Evolutionary conservation across 768 basidiomycete species (phyloP).

Genomic region (Leccinellum luteum): DNA sequence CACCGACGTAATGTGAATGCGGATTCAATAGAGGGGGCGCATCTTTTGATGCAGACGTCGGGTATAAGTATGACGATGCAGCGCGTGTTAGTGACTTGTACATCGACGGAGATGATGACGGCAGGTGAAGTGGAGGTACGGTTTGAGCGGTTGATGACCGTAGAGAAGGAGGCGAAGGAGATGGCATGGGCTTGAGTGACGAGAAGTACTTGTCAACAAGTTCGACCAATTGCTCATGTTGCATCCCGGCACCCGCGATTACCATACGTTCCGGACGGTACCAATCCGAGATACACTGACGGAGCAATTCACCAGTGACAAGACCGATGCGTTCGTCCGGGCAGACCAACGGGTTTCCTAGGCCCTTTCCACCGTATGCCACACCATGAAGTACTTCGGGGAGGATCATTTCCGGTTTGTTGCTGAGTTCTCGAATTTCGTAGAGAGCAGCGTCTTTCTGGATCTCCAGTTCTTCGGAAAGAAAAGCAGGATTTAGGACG

Average conservation of each 20-base stretch:
- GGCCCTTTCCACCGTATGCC: conserved; percentile 71
- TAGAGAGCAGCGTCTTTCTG: conserved; percentile 88
- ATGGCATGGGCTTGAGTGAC: conserved; percentile 44
- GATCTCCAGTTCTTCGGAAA: conserved; percentile 72
- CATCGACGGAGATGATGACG: conserved; percentile 49
- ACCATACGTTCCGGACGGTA: conserved; percentile 95
- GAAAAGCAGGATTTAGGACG: conserved; percentile 72
- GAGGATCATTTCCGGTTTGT: conserved; percentile 90
- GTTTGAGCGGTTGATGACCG: conserved; percentile 32
- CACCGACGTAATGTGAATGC: conserved; percentile 76
- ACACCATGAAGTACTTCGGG: conserved; percentile 88
- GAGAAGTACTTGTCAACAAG: conserved; percentile 84
- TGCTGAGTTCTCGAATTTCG: conserved; percentile 82
- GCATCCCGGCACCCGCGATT: conserved; percentile 90
- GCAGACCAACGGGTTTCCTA: conserved; percentile 91
- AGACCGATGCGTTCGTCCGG: conserved; percentile 75
- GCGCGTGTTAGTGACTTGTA: conserved; percentile 73
- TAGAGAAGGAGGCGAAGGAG: conserved; percentile 22
- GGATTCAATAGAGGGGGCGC: conserved; percentile 15
- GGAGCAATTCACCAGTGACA: conserved; percentile 62
- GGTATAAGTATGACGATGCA: conserved; percentile 70
- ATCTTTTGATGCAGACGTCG: conserved; percentile 22
- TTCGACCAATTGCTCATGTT: conserved; percentile 84
- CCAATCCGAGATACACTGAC: conserved; percentile 71
- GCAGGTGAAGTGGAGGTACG: conserved; percentile 57